Conservation (phyloP, 1,284 basidiomycete species). For the Pseudomicrostroma phylloplanum region DNA sequence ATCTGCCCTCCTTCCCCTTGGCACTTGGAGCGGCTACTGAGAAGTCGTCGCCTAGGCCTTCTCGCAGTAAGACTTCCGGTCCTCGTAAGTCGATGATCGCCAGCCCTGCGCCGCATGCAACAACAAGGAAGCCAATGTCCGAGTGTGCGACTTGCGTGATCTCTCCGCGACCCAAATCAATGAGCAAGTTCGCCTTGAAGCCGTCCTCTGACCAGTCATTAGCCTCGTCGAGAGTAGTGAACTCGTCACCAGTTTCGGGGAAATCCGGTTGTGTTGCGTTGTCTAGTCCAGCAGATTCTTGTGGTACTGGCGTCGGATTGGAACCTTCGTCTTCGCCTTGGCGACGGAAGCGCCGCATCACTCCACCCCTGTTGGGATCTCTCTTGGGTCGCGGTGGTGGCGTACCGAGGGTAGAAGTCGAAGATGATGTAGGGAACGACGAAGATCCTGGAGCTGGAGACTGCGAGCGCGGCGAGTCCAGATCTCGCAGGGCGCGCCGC, state of each 20-base stretch:
- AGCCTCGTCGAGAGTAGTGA: slow-evolving; percentile 23
- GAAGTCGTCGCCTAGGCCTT: slow-evolving; percentile 31
- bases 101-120: slow-evolving; percentile 37
- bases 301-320: not conserved
- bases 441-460: not conserved
- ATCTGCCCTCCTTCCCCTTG: slow-evolving; percentile 14
- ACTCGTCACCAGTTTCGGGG: slow-evolving; percentile 8
- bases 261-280: not conserved
- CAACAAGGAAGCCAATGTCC: slow-evolving; percentile 41
- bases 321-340: not conserved
- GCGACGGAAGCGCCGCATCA: slow-evolving; percentile 4
- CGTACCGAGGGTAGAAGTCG: not conserved
- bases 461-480: slow-evolving; percentile 7
- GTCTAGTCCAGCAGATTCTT: not conserved
- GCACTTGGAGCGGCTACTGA: slow-evolving; percentile 9
- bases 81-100: slow-evolving; percentile 37
- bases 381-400: slow-evolving; percentile 26
- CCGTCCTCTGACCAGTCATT: slow-evolving; percentile 26
- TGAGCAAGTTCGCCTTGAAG: slow-evolving; percentile 40
- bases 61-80: slow-evolving; percentile 37
- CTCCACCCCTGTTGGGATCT: slow-evolving; percentile 21
- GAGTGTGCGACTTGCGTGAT: slow-evolving; percentile 26
- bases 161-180: slow-evolving; percentile 35
- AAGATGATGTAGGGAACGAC: not conserved
- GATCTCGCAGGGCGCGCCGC: slow-evolving; percentile 29